A percentile compares a stretch with the other conserved stretches of the same genome.
Conservation (phyloP, 495 filamentous ascomycete genomes). For the Aspergillus indologenus region DNA sequence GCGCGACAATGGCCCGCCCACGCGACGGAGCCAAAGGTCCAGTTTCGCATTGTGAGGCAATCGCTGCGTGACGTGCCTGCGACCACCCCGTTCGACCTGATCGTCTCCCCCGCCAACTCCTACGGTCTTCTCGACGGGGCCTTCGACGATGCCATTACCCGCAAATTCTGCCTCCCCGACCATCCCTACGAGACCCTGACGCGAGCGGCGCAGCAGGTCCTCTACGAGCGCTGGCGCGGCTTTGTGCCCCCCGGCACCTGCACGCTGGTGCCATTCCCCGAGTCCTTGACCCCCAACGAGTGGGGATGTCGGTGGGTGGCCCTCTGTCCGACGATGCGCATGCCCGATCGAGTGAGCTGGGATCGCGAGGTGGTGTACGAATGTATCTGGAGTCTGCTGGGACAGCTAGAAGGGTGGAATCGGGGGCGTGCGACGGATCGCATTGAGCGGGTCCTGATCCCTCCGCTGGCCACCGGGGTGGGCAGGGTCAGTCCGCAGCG, state of each 20-base stretch:
- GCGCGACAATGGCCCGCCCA: not conserved
- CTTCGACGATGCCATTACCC: constrained; percentile 53
- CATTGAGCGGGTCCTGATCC: constrained; percentile 46
- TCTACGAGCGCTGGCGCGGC: constrained; percentile 47
- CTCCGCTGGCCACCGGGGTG: constrained; percentile 46
- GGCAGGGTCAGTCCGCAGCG: constrained; percentile 41
- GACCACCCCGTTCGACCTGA: constrained; percentile 36
- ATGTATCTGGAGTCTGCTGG: constrained; percentile 50
- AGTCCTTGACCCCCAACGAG: constrained; percentile 24
- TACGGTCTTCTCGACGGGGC: constrained; percentile 50
- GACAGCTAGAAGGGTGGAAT: constrained; percentile 45
- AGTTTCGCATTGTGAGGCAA: not conserved
- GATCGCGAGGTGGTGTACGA: constrained; percentile 54
- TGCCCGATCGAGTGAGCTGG: constrained; percentile 39
- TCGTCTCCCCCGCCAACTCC: constrained; percentile 54
- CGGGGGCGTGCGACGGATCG: constrained; percentile 10
- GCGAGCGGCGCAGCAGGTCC: constrained; percentile 30
- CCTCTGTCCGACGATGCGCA: constrained; percentile 52
- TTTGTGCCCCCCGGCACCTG: constrained; percentile 49
- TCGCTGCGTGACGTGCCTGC: constrained; percentile 5
- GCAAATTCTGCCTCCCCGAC: constrained; percentile 38
- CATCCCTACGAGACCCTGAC: constrained; percentile 47
- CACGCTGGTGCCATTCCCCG: constrained; percentile 42
- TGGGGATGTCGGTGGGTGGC: constrained; percentile 43
- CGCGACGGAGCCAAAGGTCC: not conserved